Evolutionary conservation across 2,329 filamentous ascomycete genomes (phyloP), one percentile per base, ranked within the genome.

Genomic region (Exophiala spinifera): DNA sequence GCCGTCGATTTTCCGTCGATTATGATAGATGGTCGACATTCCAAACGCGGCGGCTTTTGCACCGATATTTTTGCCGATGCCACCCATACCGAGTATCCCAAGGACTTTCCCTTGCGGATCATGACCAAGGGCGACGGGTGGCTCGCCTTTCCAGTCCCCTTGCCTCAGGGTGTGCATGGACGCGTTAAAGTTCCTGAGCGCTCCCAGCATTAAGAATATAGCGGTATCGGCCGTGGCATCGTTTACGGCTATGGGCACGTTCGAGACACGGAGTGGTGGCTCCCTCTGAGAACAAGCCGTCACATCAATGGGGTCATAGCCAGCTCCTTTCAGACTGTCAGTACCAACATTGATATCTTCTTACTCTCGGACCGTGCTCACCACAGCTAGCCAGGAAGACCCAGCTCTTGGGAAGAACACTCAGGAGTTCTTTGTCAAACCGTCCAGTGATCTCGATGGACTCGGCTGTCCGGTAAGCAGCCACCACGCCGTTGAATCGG

Each of bases 81-180:
- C 88, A 17, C 89, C 89, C 88, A 94, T 92, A 5, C 89, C 89
- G 37, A 95, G 69, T 56, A 95, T 90, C 0, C 89, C 89, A 4
- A 95, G 77, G 1, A 85, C 75, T 70, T 92, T 94, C 33, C 87
- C 88, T 69, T 88, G 78, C 1, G 89, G 89, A 65, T 94, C 89
- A 66, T 89, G 87, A 11, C 89, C 89, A 0, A 85, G 77, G 0
- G 80, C 78, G 5, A 74, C 69, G 2, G 77, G 74, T 0, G 74
- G 72, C 3, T 70, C 68, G 3, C 87, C 87, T 49, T 82, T 79
- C 86, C 88, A 95, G 53, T 82, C 73, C 1, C 85, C 84, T 19
- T 78, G 74, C 33, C 89, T 82, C 8, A 92, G 76, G 11, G 80
- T 76, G 3, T 78, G 66, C 77, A 94, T 87, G 47, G 81, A 78